A percentile compares a stretch with the other conserved stretches of the same genome.
Conservation (phyloP, 2,329 filamentous ascomycete species). For the Aspergillus sp. region DNA sequence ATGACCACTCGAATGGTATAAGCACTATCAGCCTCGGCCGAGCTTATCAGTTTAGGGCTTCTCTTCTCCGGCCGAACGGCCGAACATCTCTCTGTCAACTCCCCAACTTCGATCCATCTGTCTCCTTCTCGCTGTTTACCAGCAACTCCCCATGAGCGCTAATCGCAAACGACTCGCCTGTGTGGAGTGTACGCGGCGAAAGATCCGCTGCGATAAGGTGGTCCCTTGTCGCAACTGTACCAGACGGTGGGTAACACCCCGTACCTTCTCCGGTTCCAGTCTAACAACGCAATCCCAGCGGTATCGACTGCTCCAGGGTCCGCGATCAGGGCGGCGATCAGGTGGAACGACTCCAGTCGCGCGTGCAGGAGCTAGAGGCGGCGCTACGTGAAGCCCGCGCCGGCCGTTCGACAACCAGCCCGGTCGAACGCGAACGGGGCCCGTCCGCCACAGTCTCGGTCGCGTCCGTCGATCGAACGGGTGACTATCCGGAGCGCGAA, state of each 20-base stretch:
- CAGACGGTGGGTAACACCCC: constrained; percentile 1
- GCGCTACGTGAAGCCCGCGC: constrained; percentile 13
- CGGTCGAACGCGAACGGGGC: background rate
- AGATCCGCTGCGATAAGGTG: constrained; percentile 41
- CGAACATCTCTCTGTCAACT: background rate
- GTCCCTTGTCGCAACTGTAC: constrained; percentile 43
- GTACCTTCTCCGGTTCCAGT: too few relatives aligned
- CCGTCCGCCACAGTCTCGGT: background rate
- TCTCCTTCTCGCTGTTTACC: background rate
- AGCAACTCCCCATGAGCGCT: constrained; percentile 5
- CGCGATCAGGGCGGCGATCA: constrained; percentile 11
- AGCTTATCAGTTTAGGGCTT: background rate
- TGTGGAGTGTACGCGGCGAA: constrained; percentile 26
- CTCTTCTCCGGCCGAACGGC: background rate
- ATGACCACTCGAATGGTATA: background rate
- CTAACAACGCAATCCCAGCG: background rate
- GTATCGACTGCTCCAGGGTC: background rate
- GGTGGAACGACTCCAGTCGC: constrained; percentile 21
- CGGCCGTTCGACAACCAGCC: constrained; percentile 5
- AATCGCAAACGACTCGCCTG: constrained; percentile 26
- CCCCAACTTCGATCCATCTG: background rate
- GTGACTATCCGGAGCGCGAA: constrained; percentile 16
- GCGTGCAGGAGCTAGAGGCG: constrained; percentile 27
- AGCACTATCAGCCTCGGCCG: background rate
- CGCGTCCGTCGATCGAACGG: constrained; percentile 1